Conservation (phyloP, 2,329 filamentous ascomycete species). For the Penicillium sp. region DNA sequence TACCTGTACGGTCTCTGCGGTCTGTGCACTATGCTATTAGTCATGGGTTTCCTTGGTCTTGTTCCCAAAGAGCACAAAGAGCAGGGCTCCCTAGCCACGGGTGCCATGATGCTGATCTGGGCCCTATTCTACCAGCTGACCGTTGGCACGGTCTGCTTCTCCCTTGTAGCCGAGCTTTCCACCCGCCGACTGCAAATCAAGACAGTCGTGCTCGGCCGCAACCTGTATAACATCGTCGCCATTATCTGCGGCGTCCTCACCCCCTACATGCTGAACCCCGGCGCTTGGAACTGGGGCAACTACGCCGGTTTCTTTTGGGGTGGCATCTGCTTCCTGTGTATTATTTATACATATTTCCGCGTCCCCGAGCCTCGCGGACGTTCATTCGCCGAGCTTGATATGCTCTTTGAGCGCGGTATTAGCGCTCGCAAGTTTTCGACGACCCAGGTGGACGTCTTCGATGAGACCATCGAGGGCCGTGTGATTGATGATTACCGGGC, state of each 20-base stretch:
- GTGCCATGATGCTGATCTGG: constrained; percentile 81
- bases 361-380: constrained; percentile 77
- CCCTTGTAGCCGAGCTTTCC: constrained; percentile 79
- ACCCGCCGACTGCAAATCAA: constrained; percentile 84
- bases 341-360: constrained; percentile 78
- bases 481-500: constrained; percentile 32
- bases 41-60: constrained; percentile 80
- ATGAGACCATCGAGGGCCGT: constrained; percentile 33
- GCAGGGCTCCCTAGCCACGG: constrained; percentile 69
- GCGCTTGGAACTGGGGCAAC: constrained; percentile 83
- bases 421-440: constrained; percentile 69
- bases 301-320: constrained; percentile 87
- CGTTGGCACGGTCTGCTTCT: constrained; percentile 87
- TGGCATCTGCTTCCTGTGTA: constrained; percentile 74
- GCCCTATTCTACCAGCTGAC: constrained; percentile 81
- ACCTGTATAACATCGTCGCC: constrained; percentile 75
- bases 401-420: constrained; percentile 74
- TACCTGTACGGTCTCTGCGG: constrained; percentile 74
- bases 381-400: constrained; percentile 80
- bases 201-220: constrained; percentile 81
- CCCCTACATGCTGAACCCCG: constrained; percentile 89
- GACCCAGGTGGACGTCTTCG: constrained; percentile 57
- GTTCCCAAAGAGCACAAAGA: constrained; percentile 60
- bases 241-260: constrained; percentile 81
- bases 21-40: constrained; percentile 72